A percentile compares a stretch with the other conserved stretches of the same genome.
phyloP scores from a whole-genome alignment of 2,329 filamentous ascomycete genomes.

The Colletotrichum ledebouriae region DNA sequence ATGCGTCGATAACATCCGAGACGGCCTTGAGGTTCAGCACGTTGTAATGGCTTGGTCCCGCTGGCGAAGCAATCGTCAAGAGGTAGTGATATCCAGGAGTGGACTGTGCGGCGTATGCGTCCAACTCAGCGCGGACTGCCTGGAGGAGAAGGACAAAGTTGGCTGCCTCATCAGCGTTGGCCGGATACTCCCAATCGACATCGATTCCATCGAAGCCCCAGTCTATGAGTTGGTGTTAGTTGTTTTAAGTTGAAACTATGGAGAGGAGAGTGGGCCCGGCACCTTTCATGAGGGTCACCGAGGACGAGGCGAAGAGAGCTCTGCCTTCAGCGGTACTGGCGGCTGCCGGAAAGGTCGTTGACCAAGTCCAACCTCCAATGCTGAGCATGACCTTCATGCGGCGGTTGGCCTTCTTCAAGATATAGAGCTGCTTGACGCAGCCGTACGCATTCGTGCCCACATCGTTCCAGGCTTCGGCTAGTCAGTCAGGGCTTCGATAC shows the following conservation, averaged over 20 bases:
- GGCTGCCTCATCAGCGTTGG: slow-evolving; percentile 52
- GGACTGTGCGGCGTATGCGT: slow-evolving; percentile 60
- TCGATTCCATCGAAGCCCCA: slow-evolving; percentile 72
- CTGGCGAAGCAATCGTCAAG: slow-evolving; percentile 66
- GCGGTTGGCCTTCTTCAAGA: slow-evolving; percentile 82
- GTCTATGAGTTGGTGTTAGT: slow-evolving; percentile 56
- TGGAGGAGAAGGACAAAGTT: slow-evolving; percentile 62
- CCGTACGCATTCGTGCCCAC: slow-evolving; percentile 77
- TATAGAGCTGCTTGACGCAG: slow-evolving; percentile 82
- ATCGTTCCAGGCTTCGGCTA: slow-evolving; percentile 31
- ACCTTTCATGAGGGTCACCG: slow-evolving; percentile 75
- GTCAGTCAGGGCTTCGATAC: background rate
- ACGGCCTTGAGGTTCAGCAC: slow-evolving; percentile 58
- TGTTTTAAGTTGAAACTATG: no score
- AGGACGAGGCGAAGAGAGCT: slow-evolving; percentile 75
- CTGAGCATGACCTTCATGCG: slow-evolving; percentile 83
- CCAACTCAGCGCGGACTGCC: slow-evolving; percentile 61
- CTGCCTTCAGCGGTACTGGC: slow-evolving; percentile 74
- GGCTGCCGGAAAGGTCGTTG: slow-evolving; percentile 78
- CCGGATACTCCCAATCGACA: slow-evolving; percentile 57
- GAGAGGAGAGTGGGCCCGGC: background rate
- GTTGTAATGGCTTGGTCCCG: slow-evolving; percentile 62
- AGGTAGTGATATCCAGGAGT: slow-evolving; percentile 65
- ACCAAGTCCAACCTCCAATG: slow-evolving; percentile 91
- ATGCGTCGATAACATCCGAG: slow-evolving; percentile 62